These are phyloP conservation scores for Schrenkiella parvula DNA, from an alignment of 345 rosid species.

Conservation along the genomic window DNA sequence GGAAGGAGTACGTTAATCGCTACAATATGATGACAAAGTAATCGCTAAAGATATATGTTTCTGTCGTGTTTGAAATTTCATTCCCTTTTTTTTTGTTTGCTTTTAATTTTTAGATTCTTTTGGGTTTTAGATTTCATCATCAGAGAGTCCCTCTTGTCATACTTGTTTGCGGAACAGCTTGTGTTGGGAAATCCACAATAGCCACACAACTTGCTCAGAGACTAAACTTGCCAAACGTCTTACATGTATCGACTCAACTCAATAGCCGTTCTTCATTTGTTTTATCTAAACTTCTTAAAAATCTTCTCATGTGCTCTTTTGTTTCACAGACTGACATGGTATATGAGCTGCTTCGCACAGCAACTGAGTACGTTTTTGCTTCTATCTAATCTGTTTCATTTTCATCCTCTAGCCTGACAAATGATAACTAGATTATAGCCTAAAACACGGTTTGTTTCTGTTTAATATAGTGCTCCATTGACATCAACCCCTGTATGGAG, in stretches of 20 bases:
- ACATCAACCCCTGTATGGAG: constrained; percentile 95
- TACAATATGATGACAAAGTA: constrained; percentile 99
- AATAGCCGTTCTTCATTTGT: background rate
- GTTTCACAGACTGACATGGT: constrained; percentile 85
- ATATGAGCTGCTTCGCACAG: constrained; percentile 77
- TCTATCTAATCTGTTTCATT: background rate
- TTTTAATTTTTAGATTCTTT: background rate
- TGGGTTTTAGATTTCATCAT: constrained; percentile 76
- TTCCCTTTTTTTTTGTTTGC: background rate
- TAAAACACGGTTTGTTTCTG: background rate
- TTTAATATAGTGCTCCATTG: constrained; percentile 72
- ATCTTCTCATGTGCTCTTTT: background rate
- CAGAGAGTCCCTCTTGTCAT: constrained; percentile 96
- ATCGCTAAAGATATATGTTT: background rate
- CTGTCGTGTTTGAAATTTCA: background rate
- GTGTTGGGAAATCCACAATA: constrained; percentile 96
- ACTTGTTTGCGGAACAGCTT: constrained; percentile 98
- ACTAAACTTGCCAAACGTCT: constrained; percentile 95
- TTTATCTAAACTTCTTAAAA: background rate
- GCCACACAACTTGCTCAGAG: constrained; percentile 99
- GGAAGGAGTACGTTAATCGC: constrained; percentile 78
- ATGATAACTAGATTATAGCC: background rate
- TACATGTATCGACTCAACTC: constrained; percentile 51
- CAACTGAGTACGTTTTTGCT: constrained; percentile 65
- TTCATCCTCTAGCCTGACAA: background rate